These are phyloP conservation scores for Linnemannia elongata DNA, from an alignment of 192 early-diverging fungal species.

Conservation along the genomic window DNA sequence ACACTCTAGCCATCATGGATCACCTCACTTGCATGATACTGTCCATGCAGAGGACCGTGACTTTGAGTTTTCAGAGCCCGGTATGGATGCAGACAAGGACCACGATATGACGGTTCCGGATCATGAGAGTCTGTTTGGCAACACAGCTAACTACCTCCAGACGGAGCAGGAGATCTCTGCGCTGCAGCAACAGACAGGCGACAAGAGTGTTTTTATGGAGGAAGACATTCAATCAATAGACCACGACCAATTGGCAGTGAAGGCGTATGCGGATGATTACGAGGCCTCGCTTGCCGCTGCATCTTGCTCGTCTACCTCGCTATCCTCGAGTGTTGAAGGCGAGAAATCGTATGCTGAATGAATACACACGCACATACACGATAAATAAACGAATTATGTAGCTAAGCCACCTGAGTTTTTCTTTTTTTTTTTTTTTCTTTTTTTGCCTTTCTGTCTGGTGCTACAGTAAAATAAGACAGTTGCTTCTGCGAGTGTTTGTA, in stretches of 20 bases:
- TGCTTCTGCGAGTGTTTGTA: background rate
- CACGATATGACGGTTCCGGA: slow-evolving; percentile 41
- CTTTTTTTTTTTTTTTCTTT: slow-evolving; percentile 12
- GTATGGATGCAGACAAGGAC: slow-evolving; percentile 6
- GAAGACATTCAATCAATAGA: slow-evolving; percentile 25
- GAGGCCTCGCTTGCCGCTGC: slow-evolving; percentile 37
- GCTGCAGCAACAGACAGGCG: slow-evolving; percentile 22
- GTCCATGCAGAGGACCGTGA: background rate
- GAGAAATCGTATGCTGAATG: slow-evolving; percentile 10
- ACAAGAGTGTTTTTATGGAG: slow-evolving; percentile 33
- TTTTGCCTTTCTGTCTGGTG: too few relatives aligned
- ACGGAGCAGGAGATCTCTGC: slow-evolving; percentile 41
- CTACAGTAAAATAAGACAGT: too few relatives aligned
- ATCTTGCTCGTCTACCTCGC: slow-evolving; percentile 28
- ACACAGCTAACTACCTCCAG: slow-evolving; percentile 41
- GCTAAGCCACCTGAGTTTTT: background rate
- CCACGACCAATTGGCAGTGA: slow-evolving; percentile 44
- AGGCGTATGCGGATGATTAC: slow-evolving; percentile 42
- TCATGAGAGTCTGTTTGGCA: slow-evolving; percentile 42
- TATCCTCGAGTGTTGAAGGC: slow-evolving; percentile 22
- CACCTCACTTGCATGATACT: background rate
- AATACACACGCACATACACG: background rate
- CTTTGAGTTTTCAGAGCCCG: slow-evolving; percentile 11
- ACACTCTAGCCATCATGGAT: background rate
- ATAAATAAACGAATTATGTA: background rate